phyloP scores from a whole-genome alignment of 2,329 filamentous ascomycete species.

The Trichoderma koningiopsis region DNA sequence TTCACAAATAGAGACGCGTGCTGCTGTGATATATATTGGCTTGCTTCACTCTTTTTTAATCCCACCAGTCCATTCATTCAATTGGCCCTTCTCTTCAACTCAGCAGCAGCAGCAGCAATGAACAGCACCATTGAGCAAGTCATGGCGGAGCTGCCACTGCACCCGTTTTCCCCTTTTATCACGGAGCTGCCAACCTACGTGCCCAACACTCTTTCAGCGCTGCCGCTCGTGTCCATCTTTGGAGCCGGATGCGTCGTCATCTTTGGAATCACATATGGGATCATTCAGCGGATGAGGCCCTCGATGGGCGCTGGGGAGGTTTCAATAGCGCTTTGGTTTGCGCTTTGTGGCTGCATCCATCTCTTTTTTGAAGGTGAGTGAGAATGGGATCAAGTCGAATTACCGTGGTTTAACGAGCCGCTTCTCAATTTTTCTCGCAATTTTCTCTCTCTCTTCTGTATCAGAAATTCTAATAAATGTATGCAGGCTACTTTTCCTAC shows the following conservation, averaged over 20 bases:
- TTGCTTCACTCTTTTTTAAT: background rate
- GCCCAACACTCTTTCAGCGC: slow-evolving; percentile 64
- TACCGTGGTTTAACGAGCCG: background rate
- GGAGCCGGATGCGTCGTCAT: slow-evolving; percentile 57
- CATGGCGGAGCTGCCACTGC: slow-evolving; percentile 35
- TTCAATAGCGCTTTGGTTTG: slow-evolving; percentile 71
- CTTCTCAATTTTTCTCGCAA: background rate
- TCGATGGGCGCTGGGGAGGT: slow-evolving; percentile 57
- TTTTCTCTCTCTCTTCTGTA: background rate
- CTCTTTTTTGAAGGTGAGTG: slow-evolving; percentile 45
- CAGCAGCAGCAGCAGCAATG: slow-evolving; percentile 2
- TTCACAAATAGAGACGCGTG: background rate
- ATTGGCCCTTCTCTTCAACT: background rate
- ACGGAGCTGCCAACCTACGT: slow-evolving; percentile 64
- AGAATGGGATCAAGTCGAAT: background rate
- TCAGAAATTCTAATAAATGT: background rate
- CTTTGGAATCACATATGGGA: slow-evolving; percentile 56
- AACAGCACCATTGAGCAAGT: slow-evolving; percentile 17
- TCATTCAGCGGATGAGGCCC: slow-evolving; percentile 57
- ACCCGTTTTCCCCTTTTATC: slow-evolving; percentile 73
- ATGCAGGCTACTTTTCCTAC: slow-evolving; percentile 52
- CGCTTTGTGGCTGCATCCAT: slow-evolving; percentile 62
- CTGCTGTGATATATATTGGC: background rate
- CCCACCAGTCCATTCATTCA: background rate
- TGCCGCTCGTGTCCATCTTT: slow-evolving; percentile 62